Percentiles rank a stretch among this genome's conserved stretches.
phyloP scores from a whole-genome alignment of 75 land plant species.

The Cryptomeria japonica region DNA sequence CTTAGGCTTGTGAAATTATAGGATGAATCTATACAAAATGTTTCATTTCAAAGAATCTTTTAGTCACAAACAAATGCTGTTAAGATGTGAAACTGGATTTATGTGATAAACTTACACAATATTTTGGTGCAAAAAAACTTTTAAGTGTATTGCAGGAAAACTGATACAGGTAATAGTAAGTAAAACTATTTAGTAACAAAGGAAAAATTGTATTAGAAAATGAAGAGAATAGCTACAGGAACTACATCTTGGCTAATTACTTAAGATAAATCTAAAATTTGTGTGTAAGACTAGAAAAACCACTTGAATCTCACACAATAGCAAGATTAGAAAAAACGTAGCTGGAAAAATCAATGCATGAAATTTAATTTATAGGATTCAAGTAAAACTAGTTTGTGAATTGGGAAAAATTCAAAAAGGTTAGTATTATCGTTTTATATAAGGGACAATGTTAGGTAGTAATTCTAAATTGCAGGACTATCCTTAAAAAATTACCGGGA shows the following conservation, averaged over 20 bases:
- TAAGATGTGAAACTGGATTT: background rate
- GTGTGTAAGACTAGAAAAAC: background rate
- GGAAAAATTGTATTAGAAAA: background rate
- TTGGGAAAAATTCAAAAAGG: background rate
- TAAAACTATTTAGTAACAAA: background rate
- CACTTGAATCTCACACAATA: background rate
- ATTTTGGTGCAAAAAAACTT: background rate
- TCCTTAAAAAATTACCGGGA: background rate
- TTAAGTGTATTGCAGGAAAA: background rate
- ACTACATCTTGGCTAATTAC: background rate
- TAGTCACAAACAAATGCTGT: background rate
- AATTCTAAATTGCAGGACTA: background rate
- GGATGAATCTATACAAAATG: background rate
- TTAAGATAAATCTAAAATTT: background rate
- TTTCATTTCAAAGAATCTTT: background rate
- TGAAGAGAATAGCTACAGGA: background rate
- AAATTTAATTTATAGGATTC: background rate
- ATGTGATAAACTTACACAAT: too few relatives aligned
- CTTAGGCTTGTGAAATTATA: background rate
- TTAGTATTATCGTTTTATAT: background rate
- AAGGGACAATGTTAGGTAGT: background rate
- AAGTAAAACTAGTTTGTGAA: background rate
- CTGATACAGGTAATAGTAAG: background rate
- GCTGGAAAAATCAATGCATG: background rate
- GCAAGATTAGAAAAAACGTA: background rate